Percentiles rank a stretch among this genome's conserved stretches.
Conservation (phyloP, 768 basidiomycete genomes). For the Podaxis sp. region DNA sequence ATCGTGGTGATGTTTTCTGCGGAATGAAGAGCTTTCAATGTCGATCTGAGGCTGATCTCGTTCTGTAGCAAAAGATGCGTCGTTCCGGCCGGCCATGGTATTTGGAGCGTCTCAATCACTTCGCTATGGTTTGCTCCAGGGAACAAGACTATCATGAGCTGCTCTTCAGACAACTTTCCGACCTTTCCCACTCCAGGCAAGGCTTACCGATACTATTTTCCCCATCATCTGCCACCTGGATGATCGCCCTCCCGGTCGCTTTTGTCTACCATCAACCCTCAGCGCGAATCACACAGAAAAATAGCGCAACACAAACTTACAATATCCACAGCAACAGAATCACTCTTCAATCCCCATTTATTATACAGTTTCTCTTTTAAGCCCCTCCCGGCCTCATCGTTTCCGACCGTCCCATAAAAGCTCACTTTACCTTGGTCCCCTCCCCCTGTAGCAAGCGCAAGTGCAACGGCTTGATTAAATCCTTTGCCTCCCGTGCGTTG, state of each 20-base stretch:
- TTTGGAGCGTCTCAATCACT: slow-evolving; percentile 28
- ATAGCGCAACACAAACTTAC: slow-evolving; percentile 30
- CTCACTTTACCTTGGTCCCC: slow-evolving; percentile 26
- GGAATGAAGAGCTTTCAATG: slow-evolving; percentile 33
- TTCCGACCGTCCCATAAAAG: slow-evolving; percentile 54
- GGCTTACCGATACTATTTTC: slow-evolving; percentile 63
- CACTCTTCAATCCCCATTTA: slow-evolving; percentile 36
- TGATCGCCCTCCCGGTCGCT: slow-evolving; percentile 58
- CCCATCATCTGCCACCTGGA: slow-evolving; percentile 56
- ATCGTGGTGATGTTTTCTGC: slow-evolving; percentile 33
- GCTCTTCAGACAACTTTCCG: not conserved
- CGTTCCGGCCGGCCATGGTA: slow-evolving; percentile 31
- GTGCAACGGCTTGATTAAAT: slow-evolving; percentile 62
- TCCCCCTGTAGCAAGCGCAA: slow-evolving; percentile 48
- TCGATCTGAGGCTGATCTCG: slow-evolving; percentile 49
- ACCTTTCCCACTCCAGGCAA: not conserved
- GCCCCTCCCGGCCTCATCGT: slow-evolving; percentile 46
- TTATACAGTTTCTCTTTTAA: slow-evolving; percentile 37
- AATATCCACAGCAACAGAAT: slow-evolving; percentile 2
- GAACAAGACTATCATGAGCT: slow-evolving; percentile 44
- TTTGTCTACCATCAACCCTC: slow-evolving; percentile 31
- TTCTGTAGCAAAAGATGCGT: slow-evolving; percentile 61
- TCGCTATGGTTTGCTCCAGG: slow-evolving; percentile 57
- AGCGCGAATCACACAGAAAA: slow-evolving; percentile 39
- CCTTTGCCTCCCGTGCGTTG: slow-evolving; percentile 61